Percentiles rank a stretch among this genome's conserved stretches.
phyloP scores from a whole-genome alignment of 768 basidiomycete genomes.

The Termitomyces sp. region DNA sequence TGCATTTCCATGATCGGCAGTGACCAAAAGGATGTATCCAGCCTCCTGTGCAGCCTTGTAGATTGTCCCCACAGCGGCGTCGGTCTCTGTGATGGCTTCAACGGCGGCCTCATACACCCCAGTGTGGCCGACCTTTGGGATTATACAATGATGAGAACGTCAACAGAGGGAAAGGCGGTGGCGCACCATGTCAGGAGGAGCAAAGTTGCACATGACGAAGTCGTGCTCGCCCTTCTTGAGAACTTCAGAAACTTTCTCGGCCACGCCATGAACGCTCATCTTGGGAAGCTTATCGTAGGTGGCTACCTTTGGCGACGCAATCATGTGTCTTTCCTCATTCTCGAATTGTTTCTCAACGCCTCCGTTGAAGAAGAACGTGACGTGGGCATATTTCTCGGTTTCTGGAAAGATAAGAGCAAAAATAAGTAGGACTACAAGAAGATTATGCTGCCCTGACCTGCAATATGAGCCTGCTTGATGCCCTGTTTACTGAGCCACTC shows the following conservation, averaged over 20 bases:
- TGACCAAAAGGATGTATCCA: conserved; percentile 83
- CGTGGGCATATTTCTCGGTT: conserved; percentile 97
- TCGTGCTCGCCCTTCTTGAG: conserved; percentile 65
- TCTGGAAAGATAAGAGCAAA: conserved; percentile 33
- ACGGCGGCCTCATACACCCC: conserved; percentile 90
- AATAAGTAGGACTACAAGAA: background rate
- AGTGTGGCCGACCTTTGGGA: conserved; percentile 79
- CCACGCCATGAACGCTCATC: conserved; percentile 87
- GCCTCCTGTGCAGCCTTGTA: conserved; percentile 81
- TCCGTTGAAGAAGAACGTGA: conserved; percentile 98
- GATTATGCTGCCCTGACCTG: conserved; percentile 38
- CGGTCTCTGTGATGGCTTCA: conserved; percentile 81
- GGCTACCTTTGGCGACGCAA: conserved; percentile 88
- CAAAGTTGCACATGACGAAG: conserved; percentile 98
- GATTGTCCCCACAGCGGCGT: conserved; percentile 82
- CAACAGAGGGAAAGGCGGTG: background rate
- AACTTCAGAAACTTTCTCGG: conserved; percentile 88
- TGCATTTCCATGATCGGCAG: conserved; percentile 94
- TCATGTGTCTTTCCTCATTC: conserved; percentile 78
- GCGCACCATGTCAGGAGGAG: conserved; percentile 90
- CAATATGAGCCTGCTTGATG: conserved; percentile 83
- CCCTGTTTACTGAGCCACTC: conserved; percentile 83
- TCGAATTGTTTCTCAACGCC: conserved; percentile 91
- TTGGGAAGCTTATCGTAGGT: conserved; percentile 90
- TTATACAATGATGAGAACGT: background rate